These are phyloP conservation scores for Serpula lacrymans DNA, from an alignment of 768 basidiomycete species.

Conservation along the genomic window DNA sequence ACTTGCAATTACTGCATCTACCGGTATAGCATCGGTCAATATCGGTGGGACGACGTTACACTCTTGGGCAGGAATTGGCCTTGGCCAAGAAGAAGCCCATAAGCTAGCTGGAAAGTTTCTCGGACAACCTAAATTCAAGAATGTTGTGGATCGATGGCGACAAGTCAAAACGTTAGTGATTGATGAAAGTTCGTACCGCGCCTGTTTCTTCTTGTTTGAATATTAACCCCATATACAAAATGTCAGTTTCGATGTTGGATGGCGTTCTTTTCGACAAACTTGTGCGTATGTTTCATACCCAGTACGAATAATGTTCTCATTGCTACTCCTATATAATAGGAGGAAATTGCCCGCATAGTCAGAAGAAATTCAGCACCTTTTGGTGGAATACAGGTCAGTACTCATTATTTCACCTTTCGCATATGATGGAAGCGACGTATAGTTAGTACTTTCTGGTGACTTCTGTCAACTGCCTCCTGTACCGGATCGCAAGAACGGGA, in stretches of 20 bases:
- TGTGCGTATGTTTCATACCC: conserved; percentile 30
- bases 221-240: conserved; percentile 2
- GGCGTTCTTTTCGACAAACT: conserved; percentile 79
- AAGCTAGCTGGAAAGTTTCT: conserved; percentile 53
- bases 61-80: conserved; percentile 77
- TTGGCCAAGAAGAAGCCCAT: conserved; percentile 58
- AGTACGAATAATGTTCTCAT: conserved; percentile 33
- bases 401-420: background rate
- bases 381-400: conserved; percentile 77
- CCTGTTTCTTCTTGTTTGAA: background rate
- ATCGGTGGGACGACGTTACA: conserved; percentile 82
- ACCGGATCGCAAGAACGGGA: conserved; percentile 43
- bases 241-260: conserved; percentile 90
- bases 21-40: conserved; percentile 77
- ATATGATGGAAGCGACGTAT: background rate
- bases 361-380: conserved; percentile 58
- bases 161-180: conserved; percentile 66
- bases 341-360: conserved; percentile 57
- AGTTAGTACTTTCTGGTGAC: conserved; percentile 85
- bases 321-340: conserved; percentile 40
- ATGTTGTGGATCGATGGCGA: conserved; percentile 59
- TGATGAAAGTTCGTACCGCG: conserved; percentile 73
- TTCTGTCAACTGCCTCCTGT: conserved; percentile 92
- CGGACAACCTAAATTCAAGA: conserved; percentile 33
- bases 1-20: conserved; percentile 78